Evolutionary conservation across 2,329 filamentous ascomycete genomes (phyloP).

Genomic region (Botrytis paeoniae): DNA sequence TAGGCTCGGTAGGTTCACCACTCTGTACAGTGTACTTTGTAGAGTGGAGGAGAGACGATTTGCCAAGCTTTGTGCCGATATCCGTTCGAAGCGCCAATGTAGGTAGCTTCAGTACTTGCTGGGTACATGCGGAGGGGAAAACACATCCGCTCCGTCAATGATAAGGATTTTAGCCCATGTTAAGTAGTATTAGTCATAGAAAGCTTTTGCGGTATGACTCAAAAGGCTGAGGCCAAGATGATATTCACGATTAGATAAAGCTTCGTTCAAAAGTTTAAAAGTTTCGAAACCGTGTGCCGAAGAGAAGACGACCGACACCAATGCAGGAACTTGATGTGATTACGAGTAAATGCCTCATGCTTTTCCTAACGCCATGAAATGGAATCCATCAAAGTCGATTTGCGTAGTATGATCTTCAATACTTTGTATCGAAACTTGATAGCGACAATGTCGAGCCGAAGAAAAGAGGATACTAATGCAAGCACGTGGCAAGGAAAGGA

Average conservation of each 20-base stretch:
- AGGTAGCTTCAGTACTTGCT: no score
- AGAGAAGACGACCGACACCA: not conserved
- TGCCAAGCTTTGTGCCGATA: conserved; percentile 7
- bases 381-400: not conserved
- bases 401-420: not conserved
- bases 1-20: not conserved
- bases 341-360: not conserved
- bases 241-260: not conserved
- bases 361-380: not conserved
- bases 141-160: not conserved
- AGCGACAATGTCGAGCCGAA: not conserved
- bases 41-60: not conserved
- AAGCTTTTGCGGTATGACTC: not conserved
- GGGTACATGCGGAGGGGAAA: not conserved
- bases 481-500: not conserved
- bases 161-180: not conserved
- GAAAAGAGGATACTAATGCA: not conserved
- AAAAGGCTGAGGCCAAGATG: not conserved
- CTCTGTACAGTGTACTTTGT: not conserved
- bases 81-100: not conserved
- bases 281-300: not conserved
- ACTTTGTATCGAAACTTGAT: not conserved
- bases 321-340: not conserved
- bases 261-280: not conserved
- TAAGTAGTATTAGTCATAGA: not conserved